Base-by-base conservation (phyloP, 1,139 yeast genomes). In the Geotrichum cucujoidarum region DNA sequence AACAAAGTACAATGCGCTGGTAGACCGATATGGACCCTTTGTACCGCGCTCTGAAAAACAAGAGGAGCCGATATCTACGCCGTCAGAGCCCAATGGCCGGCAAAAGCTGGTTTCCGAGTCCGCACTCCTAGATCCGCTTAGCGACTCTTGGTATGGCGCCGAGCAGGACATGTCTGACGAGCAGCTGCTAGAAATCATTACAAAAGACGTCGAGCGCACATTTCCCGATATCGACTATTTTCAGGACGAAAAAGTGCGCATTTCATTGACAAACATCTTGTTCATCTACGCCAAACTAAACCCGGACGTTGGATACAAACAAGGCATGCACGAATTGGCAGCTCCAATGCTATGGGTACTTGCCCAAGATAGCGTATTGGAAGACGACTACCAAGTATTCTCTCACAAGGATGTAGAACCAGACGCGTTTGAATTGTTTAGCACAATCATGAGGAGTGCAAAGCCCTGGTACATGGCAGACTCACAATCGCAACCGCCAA, bases 291-390 rank as follows among this genome's bases (percentile, higher is more conserved):
- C 79, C 27, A 73, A 75, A 56, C 70, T 74, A 54, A 75, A 77
- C 56, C 64, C 67, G 4, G 62, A 59, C 17, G 65, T 78, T 29
- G 80, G 83, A 2, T 80, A 80, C 60, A 76, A 78, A 49, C 85
- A 80, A 58, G 85, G 85, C 5, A 71, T 79, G 64, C 84, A 80
- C 58, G 85, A 80, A 60, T 68, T 80, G 14, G 64, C 77, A 33
- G 83, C 81, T 1, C 68, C 79, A 31, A 65, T 78, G 34, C 48
- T 63, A 30, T 63, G 57, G 51, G 66, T 63, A 1, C 47, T 61
- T 40, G 43, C 54, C 2, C 47, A 40, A 29, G 65, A 60, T 30
- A 24, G 27, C 4, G 21, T 16, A 11, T 13, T 30, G 20, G 17
- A 22, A 17, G 37, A 41, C 24, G 38, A 43, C 47, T 29, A 11